A percentile compares a stretch with the other conserved stretches of the same genome.
Conservation (phyloP, 768 basidiomycete species). For the Podaxis mareebaensis region DNA sequence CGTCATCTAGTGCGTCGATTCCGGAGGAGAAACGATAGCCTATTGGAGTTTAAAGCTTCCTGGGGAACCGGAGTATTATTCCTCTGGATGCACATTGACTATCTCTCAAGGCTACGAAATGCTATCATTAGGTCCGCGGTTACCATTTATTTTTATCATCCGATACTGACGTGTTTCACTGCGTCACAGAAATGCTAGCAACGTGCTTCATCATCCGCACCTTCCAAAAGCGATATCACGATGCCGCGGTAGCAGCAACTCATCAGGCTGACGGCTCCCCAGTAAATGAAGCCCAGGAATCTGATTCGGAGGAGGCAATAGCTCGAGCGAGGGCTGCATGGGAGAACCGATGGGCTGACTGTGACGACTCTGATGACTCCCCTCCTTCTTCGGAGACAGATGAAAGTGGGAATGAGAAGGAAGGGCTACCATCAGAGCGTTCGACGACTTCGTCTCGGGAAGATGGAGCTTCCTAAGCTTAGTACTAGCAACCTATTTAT, state of each 20-base stretch:
- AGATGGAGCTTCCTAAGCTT: not conserved
- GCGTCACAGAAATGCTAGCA: not conserved
- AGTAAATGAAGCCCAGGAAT: not conserved
- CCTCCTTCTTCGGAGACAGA: constrained; percentile 4
- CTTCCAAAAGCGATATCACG: not conserved
- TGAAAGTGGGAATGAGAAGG: not conserved
- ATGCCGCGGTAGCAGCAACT: not conserved
- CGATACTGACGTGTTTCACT: not conserved
- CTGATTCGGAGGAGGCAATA: not conserved
- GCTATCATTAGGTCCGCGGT: not conserved
- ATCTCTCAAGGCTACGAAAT: not conserved
- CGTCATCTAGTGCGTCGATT: not conserved
- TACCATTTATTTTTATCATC: not conserved
- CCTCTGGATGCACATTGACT: constrained; percentile 5
- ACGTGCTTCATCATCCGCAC: not conserved
- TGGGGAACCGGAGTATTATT: not conserved
- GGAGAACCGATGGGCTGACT: constrained; percentile 6
- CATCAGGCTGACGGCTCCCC: not conserved
- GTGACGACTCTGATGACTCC: constrained; percentile 1
- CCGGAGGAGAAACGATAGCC: not conserved
- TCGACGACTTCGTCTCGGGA: not conserved
- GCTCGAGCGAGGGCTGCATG: not conserved
- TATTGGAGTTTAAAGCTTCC: constrained; percentile 10
- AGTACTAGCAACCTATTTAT: not conserved
- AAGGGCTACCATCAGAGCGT: not conserved